These are phyloP conservation scores for Ambrosiella cleistominuta DNA, from an alignment of 2,329 filamentous ascomycete genomes.

Conservation along the genomic window DNA sequence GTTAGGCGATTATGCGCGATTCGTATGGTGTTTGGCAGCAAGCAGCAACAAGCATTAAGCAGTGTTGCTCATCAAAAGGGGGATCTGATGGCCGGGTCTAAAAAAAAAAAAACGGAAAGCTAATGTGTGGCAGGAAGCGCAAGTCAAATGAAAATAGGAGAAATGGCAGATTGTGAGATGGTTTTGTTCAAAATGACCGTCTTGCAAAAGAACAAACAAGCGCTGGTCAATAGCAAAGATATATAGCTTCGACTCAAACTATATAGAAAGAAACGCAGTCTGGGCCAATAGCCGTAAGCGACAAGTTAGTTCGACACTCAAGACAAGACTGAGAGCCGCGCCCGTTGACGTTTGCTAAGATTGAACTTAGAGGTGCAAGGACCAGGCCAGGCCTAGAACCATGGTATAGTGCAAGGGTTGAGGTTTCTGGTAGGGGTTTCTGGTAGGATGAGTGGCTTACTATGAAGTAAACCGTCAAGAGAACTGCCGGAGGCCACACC, in stretches of 20 bases:
- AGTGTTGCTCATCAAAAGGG: background rate
- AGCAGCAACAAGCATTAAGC: background rate
- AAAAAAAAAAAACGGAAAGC: background rate
- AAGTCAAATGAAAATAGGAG: background rate
- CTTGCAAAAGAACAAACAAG: background rate
- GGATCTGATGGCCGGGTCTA: background rate
- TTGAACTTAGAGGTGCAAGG: background rate
- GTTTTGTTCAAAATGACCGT: background rate
- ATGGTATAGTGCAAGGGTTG: background rate
- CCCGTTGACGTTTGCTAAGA: background rate
- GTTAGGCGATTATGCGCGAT: background rate
- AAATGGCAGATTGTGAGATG: background rate
- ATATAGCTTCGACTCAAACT: background rate
- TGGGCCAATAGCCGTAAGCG: background rate
- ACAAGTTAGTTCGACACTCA: background rate
- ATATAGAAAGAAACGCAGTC: background rate
- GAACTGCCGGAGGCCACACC: background rate
- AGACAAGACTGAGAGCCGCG: background rate
- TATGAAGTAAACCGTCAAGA: too few species aligned
- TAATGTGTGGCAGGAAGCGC: background rate
- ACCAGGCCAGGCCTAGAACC: background rate
- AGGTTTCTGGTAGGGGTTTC: background rate
- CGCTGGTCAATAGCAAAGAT: background rate
- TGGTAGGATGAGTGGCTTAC: too few species aligned
- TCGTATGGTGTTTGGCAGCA: background rate